Conservation (phyloP, 345 rosid species). For the Camelina sativa region DNA sequence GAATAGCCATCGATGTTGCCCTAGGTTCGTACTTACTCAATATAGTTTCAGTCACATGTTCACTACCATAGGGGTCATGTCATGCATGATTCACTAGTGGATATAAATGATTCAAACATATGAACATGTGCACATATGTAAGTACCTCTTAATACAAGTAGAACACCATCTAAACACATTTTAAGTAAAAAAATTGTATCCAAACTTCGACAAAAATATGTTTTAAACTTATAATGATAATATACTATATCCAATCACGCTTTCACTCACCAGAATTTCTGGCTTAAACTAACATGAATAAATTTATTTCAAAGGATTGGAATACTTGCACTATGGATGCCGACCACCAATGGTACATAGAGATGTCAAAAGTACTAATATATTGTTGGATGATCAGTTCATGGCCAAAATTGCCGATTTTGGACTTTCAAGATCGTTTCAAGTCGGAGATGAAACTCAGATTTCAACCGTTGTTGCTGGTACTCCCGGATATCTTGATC, state of each 20-base stretch:
- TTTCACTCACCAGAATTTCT: too few relatives aligned
- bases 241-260: neutral
- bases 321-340: slow-evolving; percentile 29
- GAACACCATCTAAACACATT: too few relatives aligned
- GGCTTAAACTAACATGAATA: too few relatives aligned
- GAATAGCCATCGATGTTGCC: slow-evolving; percentile 45
- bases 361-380: slow-evolving; percentile 28
- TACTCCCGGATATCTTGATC: slow-evolving; percentile 29
- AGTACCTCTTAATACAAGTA: too few relatives aligned
- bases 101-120: too few relatives aligned
- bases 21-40: slow-evolving; percentile 16
- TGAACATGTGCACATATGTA: too few relatives aligned
- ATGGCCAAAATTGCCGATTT: slow-evolving; percentile 49
- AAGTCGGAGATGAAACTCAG: slow-evolving; percentile 23
- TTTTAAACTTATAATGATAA: too few relatives aligned
- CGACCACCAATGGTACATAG: slow-evolving; percentile 25
- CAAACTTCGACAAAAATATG: too few relatives aligned
- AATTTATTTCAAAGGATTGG: slow-evolving; percentile 7
- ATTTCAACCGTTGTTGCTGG: slow-evolving; percentile 31
- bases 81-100: too few relatives aligned
- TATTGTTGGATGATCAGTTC: slow-evolving; percentile 45
- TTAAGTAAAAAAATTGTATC: too few relatives aligned
- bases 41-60: neutral
- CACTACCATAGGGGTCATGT: too few relatives aligned
- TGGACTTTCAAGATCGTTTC: slow-evolving; percentile 39